Evolutionary conservation across 805 yeast genomes (phyloP).

Genomic region (Sugiyamaella floridensis): DNA sequence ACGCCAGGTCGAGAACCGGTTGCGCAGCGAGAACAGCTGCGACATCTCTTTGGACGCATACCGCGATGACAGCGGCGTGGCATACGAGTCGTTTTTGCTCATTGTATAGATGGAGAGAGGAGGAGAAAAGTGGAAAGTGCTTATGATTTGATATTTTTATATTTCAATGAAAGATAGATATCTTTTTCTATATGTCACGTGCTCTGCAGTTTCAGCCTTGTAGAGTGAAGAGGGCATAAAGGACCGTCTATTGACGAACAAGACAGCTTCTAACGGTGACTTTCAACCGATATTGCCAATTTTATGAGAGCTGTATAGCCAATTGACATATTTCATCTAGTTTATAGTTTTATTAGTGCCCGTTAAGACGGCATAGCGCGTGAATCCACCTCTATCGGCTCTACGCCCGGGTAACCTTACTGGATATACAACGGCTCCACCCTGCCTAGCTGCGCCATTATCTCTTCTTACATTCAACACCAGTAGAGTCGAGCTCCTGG

Average conservation of each 20-base stretch:
- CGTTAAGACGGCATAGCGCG: no score
- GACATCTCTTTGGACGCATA: conserved; percentile 99
- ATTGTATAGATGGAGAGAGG: conserved; percentile 1
- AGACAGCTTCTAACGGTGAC: no score
- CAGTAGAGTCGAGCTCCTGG: conserved; percentile 35
- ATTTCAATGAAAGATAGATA: no score
- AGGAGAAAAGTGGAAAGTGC: background rate
- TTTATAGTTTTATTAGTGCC: background rate
- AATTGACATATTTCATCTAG: background rate
- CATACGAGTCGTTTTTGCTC: conserved; percentile 63
- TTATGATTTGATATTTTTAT: background rate
- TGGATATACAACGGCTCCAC: no score
- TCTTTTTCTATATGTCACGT: no score
- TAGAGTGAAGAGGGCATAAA: no score
- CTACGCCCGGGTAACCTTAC: background rate
- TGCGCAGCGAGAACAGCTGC: conserved; percentile 80
- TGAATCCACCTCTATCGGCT: no score
- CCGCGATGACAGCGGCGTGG: conserved; percentile 92
- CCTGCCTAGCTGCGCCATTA: background rate
- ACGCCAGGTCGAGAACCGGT: conserved; percentile 97
- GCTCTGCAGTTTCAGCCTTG: no score
- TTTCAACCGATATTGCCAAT: no score
- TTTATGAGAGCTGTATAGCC: no score
- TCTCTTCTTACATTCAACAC: background rate
- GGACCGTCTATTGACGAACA: no score